Evolutionary conservation across 2,329 filamentous ascomycete species (phyloP), one percentile per base, ranked within the genome.

Genomic region (Botrytis medusae): DNA sequence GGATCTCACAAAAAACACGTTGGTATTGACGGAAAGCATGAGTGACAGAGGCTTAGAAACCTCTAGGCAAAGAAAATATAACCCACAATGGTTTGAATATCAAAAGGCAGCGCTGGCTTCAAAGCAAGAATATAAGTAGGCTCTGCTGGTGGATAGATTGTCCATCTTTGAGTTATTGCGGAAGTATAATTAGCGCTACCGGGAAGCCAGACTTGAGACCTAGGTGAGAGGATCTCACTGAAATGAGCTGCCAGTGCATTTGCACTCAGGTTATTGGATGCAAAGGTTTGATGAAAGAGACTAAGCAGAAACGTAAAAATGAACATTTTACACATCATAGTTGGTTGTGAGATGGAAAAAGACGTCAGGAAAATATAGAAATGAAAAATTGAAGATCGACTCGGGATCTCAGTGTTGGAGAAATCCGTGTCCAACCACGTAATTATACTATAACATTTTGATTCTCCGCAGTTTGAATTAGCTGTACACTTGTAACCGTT

Each of bases 161-260:
- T 64, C 29, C 42, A 64, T 64, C 62, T 64, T 46, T 64, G 62
- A 7, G 42, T 64, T 64, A 46, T 64, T 48, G n/a, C 20, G 8
- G 42, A 64, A 8, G 62, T 46, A 18, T 48, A 46, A 64, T 48
- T 64, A 12, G 29, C 25, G 10, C 46, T 42, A 25, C 25, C 25
- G 4, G 29, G 42, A 46, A 64, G 29, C 62, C 29, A 64, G 16
- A 63, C 18, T 46, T 48, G n/a, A 48, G 62, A 64, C n/a, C 29
- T n/a, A 25, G 62, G 40, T 32, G 61, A 63, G 20, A 64, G 42
- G 16, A 25, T 3, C 29, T 64, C 18, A 25, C 29, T 64, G 42
- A 64, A 64, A 46, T 46, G 42, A 46, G 29, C 42, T 64, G 42
- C 48, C 12, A 54, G 29, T 48, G 20, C 29, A 16, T 34, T 9